Evolutionary conservation across 2,329 filamentous ascomycete species (phyloP).

Genomic region (Diplodia intermedia): DNA sequence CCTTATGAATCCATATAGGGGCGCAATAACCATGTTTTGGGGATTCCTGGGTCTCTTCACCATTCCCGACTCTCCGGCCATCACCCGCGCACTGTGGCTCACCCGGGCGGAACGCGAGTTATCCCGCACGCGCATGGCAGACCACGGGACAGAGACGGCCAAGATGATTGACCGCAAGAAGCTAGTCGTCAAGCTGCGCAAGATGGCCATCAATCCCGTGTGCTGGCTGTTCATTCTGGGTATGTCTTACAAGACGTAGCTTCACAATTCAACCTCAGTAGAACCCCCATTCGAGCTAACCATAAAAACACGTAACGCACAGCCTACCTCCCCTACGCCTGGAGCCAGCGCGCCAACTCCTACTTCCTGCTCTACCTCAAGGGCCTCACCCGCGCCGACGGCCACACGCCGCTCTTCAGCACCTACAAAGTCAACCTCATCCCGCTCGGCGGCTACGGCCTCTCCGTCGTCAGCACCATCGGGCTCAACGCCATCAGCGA

Average conservation of each 20-base stretch:
- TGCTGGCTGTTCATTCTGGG: conserved; percentile 33
- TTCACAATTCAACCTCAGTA: not conserved
- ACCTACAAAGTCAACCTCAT: conserved; percentile 35
- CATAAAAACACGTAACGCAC: not conserved
- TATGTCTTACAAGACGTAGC: not conserved
- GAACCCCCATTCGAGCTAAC: not conserved
- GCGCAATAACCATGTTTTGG: conserved; percentile 34
- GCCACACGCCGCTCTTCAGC: conserved; percentile 27
- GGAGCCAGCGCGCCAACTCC: conserved; percentile 35
- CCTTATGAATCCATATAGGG: not conserved
- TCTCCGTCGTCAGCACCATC: conserved; percentile 32
- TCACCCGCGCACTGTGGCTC: conserved; percentile 35
- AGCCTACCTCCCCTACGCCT: conserved; percentile 34
- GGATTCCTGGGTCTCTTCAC: conserved; percentile 32
- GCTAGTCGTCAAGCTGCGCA: conserved; percentile 29
- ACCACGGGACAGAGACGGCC: conserved; percentile 20
- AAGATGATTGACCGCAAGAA: conserved; percentile 29
- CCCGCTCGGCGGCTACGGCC: conserved; percentile 34
- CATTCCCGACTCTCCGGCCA: conserved; percentile 34
- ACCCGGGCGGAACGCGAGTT: conserved; percentile 14
- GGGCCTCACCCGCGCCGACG: conserved; percentile 30
- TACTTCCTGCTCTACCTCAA: conserved; percentile 35
- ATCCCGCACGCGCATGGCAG: conserved; percentile 9
- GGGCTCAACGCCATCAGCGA: conserved; percentile 34
- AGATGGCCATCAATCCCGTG: conserved; percentile 32